Conservation (phyloP, 2,329 filamentous ascomycete genomes). For the Claviceps pusilla region DNA sequence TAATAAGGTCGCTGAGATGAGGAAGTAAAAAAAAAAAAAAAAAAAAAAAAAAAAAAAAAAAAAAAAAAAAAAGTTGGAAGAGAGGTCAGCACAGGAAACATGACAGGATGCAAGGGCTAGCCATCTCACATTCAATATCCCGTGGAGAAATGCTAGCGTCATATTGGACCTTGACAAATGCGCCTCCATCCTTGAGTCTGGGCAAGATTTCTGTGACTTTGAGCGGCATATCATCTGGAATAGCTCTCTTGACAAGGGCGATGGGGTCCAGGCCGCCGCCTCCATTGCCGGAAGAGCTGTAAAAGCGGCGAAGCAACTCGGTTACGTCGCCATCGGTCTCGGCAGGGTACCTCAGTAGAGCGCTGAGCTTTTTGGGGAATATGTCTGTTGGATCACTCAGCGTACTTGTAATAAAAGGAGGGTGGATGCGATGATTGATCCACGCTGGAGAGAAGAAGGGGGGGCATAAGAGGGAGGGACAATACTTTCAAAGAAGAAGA, state of each 20-base stretch:
- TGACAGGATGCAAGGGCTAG: background rate
- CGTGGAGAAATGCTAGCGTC: slow-evolving; percentile 23
- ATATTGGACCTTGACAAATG: slow-evolving; percentile 72
- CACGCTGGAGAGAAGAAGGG: background rate
- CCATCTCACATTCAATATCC: slow-evolving; percentile 26
- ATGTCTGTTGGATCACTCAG: slow-evolving; percentile 42
- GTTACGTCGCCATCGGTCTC: slow-evolving; percentile 33
- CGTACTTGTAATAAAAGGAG: background rate
- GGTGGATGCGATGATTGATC: background rate
- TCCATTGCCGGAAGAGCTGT: slow-evolving; percentile 33
- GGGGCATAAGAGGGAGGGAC: background rate
- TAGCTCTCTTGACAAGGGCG: slow-evolving; percentile 42
- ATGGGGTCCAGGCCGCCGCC: slow-evolving; percentile 36
- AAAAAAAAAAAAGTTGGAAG: background rate
- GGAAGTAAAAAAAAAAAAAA: too few relatives aligned
- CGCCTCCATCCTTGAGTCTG: slow-evolving; percentile 78
- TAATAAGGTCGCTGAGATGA: slow-evolving; percentile 33
- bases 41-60: background rate
- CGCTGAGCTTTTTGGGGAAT: slow-evolving; percentile 60
- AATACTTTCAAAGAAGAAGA: slow-evolving; percentile 82
- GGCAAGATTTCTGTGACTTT: slow-evolving; percentile 71
- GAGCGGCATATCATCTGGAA: slow-evolving; percentile 46
- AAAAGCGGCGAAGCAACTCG: slow-evolving; percentile 35
- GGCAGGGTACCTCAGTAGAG: slow-evolving; percentile 31
- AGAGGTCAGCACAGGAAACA: background rate